Base-by-base conservation (phyloP, 2,329 filamentous ascomycete species). In the Emergomyces pasteurianus region DNA sequence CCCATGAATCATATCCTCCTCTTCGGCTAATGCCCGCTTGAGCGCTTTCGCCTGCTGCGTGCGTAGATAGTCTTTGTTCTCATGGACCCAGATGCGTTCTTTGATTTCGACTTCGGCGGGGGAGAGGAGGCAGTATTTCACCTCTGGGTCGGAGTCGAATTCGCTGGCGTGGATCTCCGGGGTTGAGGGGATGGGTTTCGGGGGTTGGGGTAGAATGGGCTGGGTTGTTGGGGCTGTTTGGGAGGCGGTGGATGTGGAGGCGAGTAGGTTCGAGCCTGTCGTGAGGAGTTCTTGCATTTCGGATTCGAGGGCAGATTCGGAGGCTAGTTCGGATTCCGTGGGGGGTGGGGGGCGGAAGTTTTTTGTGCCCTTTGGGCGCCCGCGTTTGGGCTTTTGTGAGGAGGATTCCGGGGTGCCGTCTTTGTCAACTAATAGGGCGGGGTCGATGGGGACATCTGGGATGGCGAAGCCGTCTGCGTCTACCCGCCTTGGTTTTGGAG, bases 41-140 rank as follows among this genome's bases (percentile, higher is more conserved):
- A 95, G 87, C 7, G 88, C 81, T 73, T 94, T 95, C 63, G 89
- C 85, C 70, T 96, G 91, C 70, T 95, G 88, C 56, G 86, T 83
- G 9, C 92, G 88, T 46, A 99, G 80, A 83, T 92, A 99, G 66
- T 95, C 90, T 71, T 94, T 91, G 74, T 99, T 97, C 71, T 92
- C 86, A 62, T 92, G 92, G 50, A 95, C 86, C 94, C 94, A 99
- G 58, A 97, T 89, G 62, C 86, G 85, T 73, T 96, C 92, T 73
- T 96, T 97, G 70, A 91, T 84, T 40, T 83, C 83, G 1, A 86
- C 83, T 75, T 97, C 92, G 2, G 84, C 83, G 0, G 86, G 82
- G 0, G 81, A 83, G 5, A 97, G 80, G 42, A 91, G 75, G 69
- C 92, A 96, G 67, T 88, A 88, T 62, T 82, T 78, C 5, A 99